These are phyloP conservation scores for Teratosphaeriaceae sp. DNA, from an alignment of 2,329 filamentous ascomycete genomes.

Conservation along the genomic window DNA sequence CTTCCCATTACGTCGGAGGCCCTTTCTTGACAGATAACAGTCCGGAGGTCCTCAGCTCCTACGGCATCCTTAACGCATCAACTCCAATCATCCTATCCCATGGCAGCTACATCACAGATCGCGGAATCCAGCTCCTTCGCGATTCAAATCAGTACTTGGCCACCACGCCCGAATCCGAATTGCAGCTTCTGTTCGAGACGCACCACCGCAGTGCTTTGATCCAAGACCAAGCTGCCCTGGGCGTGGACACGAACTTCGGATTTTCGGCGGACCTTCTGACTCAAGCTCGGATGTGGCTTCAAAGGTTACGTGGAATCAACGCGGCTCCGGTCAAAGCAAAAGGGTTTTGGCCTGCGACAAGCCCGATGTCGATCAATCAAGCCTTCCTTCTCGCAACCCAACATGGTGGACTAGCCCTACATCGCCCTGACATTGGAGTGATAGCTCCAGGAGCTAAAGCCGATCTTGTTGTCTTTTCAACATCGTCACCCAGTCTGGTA, in stretches of 20 bases:
- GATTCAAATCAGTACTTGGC: slow-evolving; percentile 48
- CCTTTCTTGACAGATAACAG: slow-evolving; percentile 26
- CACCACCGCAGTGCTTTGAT: slow-evolving; percentile 38
- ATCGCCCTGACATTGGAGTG: slow-evolving; percentile 46
- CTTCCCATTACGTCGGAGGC: slow-evolving; percentile 30
- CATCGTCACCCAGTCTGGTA: slow-evolving; percentile 42
- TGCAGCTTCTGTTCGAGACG: slow-evolving; percentile 55
- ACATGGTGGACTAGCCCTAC: slow-evolving; percentile 46
- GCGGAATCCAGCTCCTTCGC: slow-evolving; percentile 39
- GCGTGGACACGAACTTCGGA: slow-evolving; percentile 17
- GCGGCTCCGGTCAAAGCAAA: slow-evolving; percentile 34
- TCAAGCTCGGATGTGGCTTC: slow-evolving; percentile 51
- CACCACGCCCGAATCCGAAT: slow-evolving; percentile 53
- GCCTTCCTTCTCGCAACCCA: slow-evolving; percentile 52
- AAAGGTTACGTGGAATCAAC: slow-evolving; percentile 36
- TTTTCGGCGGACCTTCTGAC: slow-evolving; percentile 30
- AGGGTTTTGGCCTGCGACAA: slow-evolving; percentile 41
- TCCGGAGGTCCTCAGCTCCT: slow-evolving; percentile 33
- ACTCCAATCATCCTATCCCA: slow-evolving; percentile 50
- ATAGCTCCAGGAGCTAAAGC: slow-evolving; percentile 47
- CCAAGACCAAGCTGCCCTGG: slow-evolving; percentile 41
- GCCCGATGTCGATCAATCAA: slow-evolving; percentile 48
- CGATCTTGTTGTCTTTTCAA: slow-evolving; percentile 49
- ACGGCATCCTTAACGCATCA: slow-evolving; percentile 37
- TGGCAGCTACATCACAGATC: slow-evolving; percentile 38